Base-by-base conservation (phyloP, 176 grass and related monocot species). In the Miscanthus lutarioriparius region DNA sequence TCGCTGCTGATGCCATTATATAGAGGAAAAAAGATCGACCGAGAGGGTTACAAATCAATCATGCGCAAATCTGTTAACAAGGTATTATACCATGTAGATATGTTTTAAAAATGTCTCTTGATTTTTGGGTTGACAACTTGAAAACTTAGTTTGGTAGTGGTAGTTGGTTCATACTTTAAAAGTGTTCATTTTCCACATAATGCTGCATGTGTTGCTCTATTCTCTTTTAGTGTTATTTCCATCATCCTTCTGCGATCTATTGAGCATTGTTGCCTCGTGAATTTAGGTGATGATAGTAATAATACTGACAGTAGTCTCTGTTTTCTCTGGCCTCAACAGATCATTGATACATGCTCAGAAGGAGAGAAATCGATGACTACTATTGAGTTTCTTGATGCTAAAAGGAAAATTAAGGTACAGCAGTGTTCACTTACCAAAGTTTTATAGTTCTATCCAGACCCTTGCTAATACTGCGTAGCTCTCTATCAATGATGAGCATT, bases 21-120 rank as follows among this genome's bases (percentile, higher is more conserved):
- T 74, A 99, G 90, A 89, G 93, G 79, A 64, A 94, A 81, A 84
- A 99, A 89, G 78, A 86, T 99, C 11, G 90, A 96, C 37, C 78
- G 89, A 44, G 91, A 96, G 8, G 86, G 84, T 15, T 99, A 99
- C 62, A 99, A 96, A 89, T 74, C 82, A 27, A 90, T 99, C 70
- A 99, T 99, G 96, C 89, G 94, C 81, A 99, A 96, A 86, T 82
- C 90, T 83, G 96, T 93, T 74, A 94, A 92, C 59, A 99, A 99
- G 96, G 96, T 96, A 96, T 80, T 61, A 16, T 84, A 48, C 76
- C 59, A 54, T 59, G 64, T 59, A 82, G 64, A 19, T 83, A 84
- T 82, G 58, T 33, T 67, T 64, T 16, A 6, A 39, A 61, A 75
- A 83, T 72, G 12, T 19, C 15, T 33, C 15, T 4, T 64, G 20